These are phyloP conservation scores for Phytophthora vignae DNA, from an alignment of 352 stramenopile species.

Conservation along the genomic window DNA sequence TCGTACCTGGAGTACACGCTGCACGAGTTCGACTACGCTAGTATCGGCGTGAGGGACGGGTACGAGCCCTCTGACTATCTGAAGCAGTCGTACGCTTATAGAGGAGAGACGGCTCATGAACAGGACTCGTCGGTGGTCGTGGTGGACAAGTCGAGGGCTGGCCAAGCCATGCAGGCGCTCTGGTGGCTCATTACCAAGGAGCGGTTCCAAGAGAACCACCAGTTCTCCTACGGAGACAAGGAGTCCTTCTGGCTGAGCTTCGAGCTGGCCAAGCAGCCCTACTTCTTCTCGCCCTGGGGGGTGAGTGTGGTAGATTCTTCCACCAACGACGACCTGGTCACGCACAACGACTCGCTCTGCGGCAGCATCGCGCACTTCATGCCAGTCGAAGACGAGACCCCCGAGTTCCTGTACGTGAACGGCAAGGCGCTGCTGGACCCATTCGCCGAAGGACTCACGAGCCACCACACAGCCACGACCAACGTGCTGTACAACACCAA, in stretches of 20 bases:
- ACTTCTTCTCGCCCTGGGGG: slow-evolving; percentile 65
- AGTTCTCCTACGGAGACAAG: slow-evolving; percentile 61
- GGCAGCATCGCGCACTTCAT: slow-evolving; percentile 53
- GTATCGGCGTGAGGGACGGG: slow-evolving; percentile 41
- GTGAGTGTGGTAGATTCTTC: slow-evolving; percentile 46
- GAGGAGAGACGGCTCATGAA: slow-evolving; percentile 49
- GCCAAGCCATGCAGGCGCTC: slow-evolving; percentile 46
- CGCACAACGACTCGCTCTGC: slow-evolving; percentile 48
- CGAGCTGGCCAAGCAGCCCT: slow-evolving; percentile 54
- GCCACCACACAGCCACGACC: slow-evolving; percentile 31
- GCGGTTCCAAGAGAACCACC: slow-evolving; percentile 28
- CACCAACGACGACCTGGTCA: slow-evolving; percentile 43
- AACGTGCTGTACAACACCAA: slow-evolving; percentile 63
- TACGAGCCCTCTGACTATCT: slow-evolving; percentile 48
- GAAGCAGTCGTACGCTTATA: slow-evolving; percentile 53
- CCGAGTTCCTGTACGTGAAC: slow-evolving; percentile 68
- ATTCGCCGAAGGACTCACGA: slow-evolving; percentile 31
- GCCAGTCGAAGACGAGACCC: slow-evolving; percentile 31
- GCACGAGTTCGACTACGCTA: slow-evolving; percentile 52
- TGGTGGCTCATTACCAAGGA: slow-evolving; percentile 49
- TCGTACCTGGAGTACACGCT: slow-evolving; percentile 52
- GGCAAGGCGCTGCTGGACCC: slow-evolving; percentile 52
- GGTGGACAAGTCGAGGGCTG: slow-evolving; percentile 42
- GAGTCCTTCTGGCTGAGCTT: slow-evolving; percentile 62
- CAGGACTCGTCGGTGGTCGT: slow-evolving; percentile 69